Percentiles rank a stretch among this genome's conserved stretches.
Evolutionary conservation across 1,139 yeast genomes (phyloP).

Genomic region (Yamadazyma taylorii): DNA sequence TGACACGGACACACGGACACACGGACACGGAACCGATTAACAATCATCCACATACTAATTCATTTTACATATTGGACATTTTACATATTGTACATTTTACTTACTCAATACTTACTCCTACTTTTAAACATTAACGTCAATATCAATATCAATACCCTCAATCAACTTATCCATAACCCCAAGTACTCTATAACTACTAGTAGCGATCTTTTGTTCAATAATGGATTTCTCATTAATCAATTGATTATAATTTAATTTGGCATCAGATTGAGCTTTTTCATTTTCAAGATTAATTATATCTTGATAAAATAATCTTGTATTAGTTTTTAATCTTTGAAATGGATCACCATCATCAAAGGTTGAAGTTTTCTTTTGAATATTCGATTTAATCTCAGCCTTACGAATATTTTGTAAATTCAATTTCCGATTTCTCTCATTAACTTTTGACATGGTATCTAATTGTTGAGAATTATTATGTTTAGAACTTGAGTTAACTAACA

Average conservation of each 20-base stretch:
- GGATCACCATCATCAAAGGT: slow-evolving; percentile 68
- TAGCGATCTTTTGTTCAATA: slow-evolving; percentile 42
- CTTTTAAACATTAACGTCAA: slow-evolving; percentile 21
- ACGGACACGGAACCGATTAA: too few relatives aligned
- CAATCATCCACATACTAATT: too few relatives aligned
- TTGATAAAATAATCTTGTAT: slow-evolving; percentile 77
- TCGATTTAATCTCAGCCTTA: slow-evolving; percentile 70
- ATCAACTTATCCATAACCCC: slow-evolving; percentile 47
- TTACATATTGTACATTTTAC: too few relatives aligned
- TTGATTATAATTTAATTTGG: slow-evolving; percentile 34
- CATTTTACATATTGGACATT: too few relatives aligned
- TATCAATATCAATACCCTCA: slow-evolving; percentile 33
- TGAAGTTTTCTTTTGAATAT: slow-evolving; percentile 55
- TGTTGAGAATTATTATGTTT: slow-evolving; percentile 22
- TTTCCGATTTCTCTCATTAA: slow-evolving; percentile 80
- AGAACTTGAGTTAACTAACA: slow-evolving; percentile 26
- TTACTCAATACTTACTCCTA: too few relatives aligned
- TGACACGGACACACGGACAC: too few relatives aligned
- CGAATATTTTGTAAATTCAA: slow-evolving; percentile 76
- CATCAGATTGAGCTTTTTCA: slow-evolving; percentile 45
- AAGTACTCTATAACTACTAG: slow-evolving; percentile 43
- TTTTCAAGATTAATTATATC: slow-evolving; percentile 46
- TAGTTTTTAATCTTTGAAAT: slow-evolving; percentile 83
- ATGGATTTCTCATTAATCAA: slow-evolving; percentile 37
- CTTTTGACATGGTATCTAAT: slow-evolving; percentile 51